Base-by-base conservation (phyloP, 371 early-diverging fungal genomes). In the Lichtheimia ramosa region DNA sequence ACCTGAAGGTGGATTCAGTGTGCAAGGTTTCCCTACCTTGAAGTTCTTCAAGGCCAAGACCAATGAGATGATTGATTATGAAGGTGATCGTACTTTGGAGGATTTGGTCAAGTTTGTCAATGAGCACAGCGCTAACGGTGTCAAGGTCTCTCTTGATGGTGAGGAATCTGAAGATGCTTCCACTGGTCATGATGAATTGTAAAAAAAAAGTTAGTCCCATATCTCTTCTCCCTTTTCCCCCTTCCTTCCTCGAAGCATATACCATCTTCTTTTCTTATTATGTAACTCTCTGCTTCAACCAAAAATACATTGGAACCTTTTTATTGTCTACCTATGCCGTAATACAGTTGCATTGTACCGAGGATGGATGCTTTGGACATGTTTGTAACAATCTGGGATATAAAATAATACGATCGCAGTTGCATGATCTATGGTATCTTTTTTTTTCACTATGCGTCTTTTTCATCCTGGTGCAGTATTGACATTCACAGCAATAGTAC, bases 21-120 rank as follows among this genome's bases (percentile, higher is more conserved):
- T 97, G 56, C 64, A 84, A 66, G 97, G 96, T n/a, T 98, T 96
- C 95, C 98, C 97, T 51, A 98, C 97, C 51, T 81, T 98, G 56
- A 91, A 91, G 71, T 83, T 97, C 65, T 87, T 94, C 84, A 95
- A 94, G 85, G 96, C 93, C 46, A 81, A 79, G 59, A 77, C 83
- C 27, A 95, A 95, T 65, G 85, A 87, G 48, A 65, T 92, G 46
- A 79, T 95, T 54, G 89, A 92, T 66, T 98, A 91, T 80, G 71
- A 84, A 24, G 96, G 96, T 58, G 89, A 90, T 69, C 91, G 98
- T 59, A 74, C 87, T 42, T 50, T 89, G 43, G 94, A 92, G 54
- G 82, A 82, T 39, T 75, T 98, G 39, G 60, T 89, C 56, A 71
- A 82, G 56, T 98, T 96, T 77, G 62, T 98, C 28, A 75, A 83